Conservation (phyloP, 331 rosid genomes). For the Malus hybrid region DNA sequence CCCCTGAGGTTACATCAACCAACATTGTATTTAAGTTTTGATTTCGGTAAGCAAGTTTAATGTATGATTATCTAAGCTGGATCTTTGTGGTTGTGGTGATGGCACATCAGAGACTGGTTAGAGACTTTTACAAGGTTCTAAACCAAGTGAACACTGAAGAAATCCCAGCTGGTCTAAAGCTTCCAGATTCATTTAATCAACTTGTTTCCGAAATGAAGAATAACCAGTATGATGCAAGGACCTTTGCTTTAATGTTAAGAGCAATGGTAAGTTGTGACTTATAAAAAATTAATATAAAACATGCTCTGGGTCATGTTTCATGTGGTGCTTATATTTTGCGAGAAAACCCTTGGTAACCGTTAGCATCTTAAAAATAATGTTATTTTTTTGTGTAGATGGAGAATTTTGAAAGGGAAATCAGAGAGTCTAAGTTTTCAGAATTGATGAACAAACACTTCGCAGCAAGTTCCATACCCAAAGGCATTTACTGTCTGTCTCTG, state of each 20-base stretch:
- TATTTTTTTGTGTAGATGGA: constrained; percentile 58
- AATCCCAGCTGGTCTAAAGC: constrained; percentile 57
- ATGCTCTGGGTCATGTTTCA: neutral
- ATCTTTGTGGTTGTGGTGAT: constrained; percentile 24
- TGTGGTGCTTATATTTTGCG: neutral
- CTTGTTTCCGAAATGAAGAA: constrained; percentile 80
- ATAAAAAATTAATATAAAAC: neutral
- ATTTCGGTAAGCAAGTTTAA: neutral
- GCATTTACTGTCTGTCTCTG: constrained; percentile 87
- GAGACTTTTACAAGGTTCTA: constrained; percentile 83
- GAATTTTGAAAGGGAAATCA: constrained; percentile 75
- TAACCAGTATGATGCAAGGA: constrained; percentile 75
- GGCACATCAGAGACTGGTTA: constrained; percentile 65
- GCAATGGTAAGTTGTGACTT: constrained; percentile 64
- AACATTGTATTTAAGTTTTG: neutral
- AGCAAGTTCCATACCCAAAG: constrained; percentile 92
- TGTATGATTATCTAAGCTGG: constrained; percentile 23
- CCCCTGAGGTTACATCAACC: neutral
- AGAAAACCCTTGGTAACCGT: neutral
- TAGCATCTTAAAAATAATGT: neutral
- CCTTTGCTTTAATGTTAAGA: constrained; percentile 66
- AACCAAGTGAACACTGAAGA: constrained; percentile 74
- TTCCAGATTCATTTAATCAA: constrained; percentile 75
- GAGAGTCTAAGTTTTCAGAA: constrained; percentile 78
- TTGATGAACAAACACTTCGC: constrained; percentile 89